Conservation (phyloP, 495 filamentous ascomycete genomes). For the Talaromyces thailandensis region DNA sequence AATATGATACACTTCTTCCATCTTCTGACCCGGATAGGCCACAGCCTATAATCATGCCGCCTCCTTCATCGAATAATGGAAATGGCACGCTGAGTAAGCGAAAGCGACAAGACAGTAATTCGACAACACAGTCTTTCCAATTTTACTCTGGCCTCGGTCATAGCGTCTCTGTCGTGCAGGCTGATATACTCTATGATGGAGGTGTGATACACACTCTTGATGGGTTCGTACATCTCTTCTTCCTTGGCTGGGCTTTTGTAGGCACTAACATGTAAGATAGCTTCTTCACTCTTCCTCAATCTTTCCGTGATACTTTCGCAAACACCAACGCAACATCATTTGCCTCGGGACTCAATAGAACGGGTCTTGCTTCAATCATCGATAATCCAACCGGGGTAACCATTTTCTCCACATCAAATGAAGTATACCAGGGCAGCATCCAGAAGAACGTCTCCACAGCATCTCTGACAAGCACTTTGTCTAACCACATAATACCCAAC, state of each 20-base stretch:
- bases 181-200: constrained; percentile 18
- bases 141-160: constrained; percentile 20
- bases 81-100: background rate
- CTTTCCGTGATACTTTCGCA: constrained; percentile 29
- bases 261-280: background rate
- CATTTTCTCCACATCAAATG: constrained; percentile 8
- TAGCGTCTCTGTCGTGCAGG: constrained; percentile 18
- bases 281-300: constrained; percentile 7
- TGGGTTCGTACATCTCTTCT: constrained; percentile 15
- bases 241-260: background rate
- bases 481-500: constrained; percentile 18
- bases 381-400: constrained; percentile 9
- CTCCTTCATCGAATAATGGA: background rate
- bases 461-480: background rate
- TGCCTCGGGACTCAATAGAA: constrained; percentile 17
- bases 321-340: constrained; percentile 19
- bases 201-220: constrained; percentile 24
- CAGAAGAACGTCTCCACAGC: background rate
- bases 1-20: background rate
- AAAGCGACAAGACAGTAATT: background rate
- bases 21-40: background rate
- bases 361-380: constrained; percentile 13
- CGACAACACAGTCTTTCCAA: background rate
- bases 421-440: background rate
- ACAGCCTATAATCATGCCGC: background rate